Evolutionary conservation across 495 filamentous ascomycete genomes (phyloP).

Genomic region (Podospora tetraspora): DNA sequence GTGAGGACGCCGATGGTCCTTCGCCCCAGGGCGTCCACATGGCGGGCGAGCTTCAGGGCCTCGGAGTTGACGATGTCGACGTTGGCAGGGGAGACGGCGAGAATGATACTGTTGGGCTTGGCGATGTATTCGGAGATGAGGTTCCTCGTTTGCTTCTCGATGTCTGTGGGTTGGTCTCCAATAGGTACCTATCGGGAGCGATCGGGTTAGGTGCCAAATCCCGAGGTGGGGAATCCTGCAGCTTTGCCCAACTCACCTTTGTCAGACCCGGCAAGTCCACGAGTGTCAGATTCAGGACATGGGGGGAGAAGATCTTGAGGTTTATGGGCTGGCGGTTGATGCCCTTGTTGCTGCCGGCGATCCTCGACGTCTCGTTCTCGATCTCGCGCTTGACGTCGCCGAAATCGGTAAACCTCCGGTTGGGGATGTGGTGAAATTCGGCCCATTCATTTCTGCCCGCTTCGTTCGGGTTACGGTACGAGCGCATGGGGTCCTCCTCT

Average conservation of each 20-base stretch:
- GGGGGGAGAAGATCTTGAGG: conserved; percentile 96
- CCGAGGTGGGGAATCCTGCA: neutral
- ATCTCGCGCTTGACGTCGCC: conserved; percentile 91
- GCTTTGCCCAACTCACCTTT: conserved; percentile 55
- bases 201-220: conserved; percentile 10
- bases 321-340: conserved; percentile 98
- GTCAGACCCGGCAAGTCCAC: conserved; percentile 95
- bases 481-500: conserved; percentile 53
- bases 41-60: conserved; percentile 89
- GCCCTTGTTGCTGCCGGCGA: conserved; percentile 96
- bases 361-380: conserved; percentile 89
- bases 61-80: conserved; percentile 99
- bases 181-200: conserved; percentile 67
- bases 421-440: conserved; percentile 92
- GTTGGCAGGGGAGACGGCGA: conserved; percentile 96
- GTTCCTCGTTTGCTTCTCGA: conserved; percentile 97
- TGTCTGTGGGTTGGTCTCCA: conserved; percentile 95
- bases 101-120: conserved; percentile 96
- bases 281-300: conserved; percentile 92
- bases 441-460: conserved; percentile 71
- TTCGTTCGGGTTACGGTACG: conserved; percentile 44
- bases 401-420: conserved; percentile 89
- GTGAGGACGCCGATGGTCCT: conserved; percentile 96
- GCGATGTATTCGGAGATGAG: conserved; percentile 98
- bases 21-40: conserved; percentile 92